phyloP scores from a whole-genome alignment of 2,329 filamentous ascomycete species.

The Colletotrichum nymphaeae region DNA sequence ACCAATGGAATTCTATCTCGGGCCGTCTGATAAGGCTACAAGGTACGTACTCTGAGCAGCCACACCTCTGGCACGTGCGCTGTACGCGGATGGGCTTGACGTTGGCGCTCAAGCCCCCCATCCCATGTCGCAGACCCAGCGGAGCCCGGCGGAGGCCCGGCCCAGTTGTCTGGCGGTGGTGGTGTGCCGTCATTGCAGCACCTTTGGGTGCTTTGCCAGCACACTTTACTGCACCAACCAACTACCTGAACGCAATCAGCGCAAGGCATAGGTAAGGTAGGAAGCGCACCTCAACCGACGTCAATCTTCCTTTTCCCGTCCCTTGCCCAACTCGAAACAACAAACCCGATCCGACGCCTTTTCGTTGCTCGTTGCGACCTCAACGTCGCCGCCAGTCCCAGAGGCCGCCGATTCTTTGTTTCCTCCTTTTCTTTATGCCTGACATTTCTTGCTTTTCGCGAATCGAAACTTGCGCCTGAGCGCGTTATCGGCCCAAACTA shows the following conservation, averaged over 20 bases:
- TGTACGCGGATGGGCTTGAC: neutral
- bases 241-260: neutral
- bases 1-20: neutral
- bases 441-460: neutral
- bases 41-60: neutral
- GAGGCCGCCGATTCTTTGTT: neutral
- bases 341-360: neutral
- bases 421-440: neutral
- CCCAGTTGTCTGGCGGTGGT: neutral
- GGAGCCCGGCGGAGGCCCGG: neutral
- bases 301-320: neutral
- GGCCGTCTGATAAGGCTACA: neutral
- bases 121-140: constrained; percentile 2
- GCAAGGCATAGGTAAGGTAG: neutral
- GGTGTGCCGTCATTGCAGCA: constrained; percentile 25
- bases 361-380: constrained; percentile 27
- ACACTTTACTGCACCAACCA: neutral
- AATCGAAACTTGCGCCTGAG: neutral
- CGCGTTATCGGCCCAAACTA: neutral
- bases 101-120: constrained; percentile 17
- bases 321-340: constrained; percentile 22
- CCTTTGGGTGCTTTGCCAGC: neutral
- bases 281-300: constrained; percentile 11
- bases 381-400: constrained; percentile 21
- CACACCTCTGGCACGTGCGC: neutral